Base-by-base conservation (phyloP, 345 rosid genomes). In the Lepidium didymum region DNA sequence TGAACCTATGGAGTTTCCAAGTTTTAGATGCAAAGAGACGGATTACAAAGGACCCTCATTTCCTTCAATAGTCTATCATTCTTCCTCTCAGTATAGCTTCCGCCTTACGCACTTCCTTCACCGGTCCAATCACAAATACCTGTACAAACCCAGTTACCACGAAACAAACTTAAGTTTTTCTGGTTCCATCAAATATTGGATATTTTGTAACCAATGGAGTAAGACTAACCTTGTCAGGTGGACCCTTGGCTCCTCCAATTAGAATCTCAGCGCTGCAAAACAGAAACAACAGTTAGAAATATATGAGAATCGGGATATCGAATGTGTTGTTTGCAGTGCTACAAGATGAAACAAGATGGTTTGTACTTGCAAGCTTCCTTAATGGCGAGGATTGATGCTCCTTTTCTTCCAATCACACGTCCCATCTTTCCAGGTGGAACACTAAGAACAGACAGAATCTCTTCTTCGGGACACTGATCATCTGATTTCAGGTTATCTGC, bases 351-450 rank as follows among this genome's bases (percentile, higher is more conserved):
- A 55, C 2, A 56, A 69, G 75, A 69, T 70, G 58, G 72, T 38
- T 70, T 10, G 37, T 78, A 90, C 98, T 81, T 82, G 97, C 97
- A 90, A 64, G 94, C 88, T 74, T 86, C 77, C 84, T 93, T 93
- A 35, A 93, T 78, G 27, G 90, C 79, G 73, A 82, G 75, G 68
- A 93, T 93, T 16, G 92, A 82, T 44, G 92, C 70, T 74, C 97
- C 98, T 77, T 87, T 83, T 74, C 82, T 87, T 64, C 97, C 98
- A 75, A 90, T 93, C 76, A 93, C 64, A 67, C 82, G 81, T 11
- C 98, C 98, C 98, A 93, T 93, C 78, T 84, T 84, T 67, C 97
- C 97, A 3, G 78, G 87, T 23, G 97, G 98, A 37, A 93, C 96
- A 62, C 82, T 82, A 66, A 93, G 87, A 63, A 88, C 83, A 23